Conservation (phyloP, 441 rosid species). For the Aleurites moluccanus region DNA sequence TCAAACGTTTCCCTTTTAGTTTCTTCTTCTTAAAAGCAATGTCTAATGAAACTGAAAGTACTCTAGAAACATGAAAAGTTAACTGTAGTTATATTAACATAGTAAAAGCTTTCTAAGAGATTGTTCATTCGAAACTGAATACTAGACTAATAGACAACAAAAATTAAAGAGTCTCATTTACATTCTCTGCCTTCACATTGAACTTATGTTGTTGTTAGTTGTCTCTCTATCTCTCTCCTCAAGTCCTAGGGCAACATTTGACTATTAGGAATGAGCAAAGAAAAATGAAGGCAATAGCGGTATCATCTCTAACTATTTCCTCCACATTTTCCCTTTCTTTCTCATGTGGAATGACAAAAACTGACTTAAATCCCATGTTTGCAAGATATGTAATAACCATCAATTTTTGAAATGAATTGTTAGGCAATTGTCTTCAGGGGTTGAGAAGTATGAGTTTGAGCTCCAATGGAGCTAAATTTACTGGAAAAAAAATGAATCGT, state of each 20-base stretch:
- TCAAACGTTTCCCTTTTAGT: not conserved
- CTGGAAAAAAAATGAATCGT: too few relatives aligned
- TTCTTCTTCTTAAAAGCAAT: not conserved
- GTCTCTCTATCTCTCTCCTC: not conserved
- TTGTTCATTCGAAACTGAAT: too few relatives aligned
- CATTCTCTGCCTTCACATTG: not conserved
- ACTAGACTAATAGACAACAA: too few relatives aligned
- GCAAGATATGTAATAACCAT: conserved; percentile 9
- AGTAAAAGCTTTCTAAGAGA: too few relatives aligned
- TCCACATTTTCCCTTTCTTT: conserved; percentile 83
- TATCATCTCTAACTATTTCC: conserved; percentile 69
- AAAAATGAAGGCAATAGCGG: conserved; percentile 55
- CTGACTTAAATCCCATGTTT: conserved; percentile 63
- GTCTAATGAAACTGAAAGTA: not conserved
- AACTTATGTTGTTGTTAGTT: not conserved
- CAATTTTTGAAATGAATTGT: not conserved
- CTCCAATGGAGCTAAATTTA: too few relatives aligned
- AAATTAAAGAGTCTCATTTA: too few relatives aligned
- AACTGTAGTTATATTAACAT: not conserved
- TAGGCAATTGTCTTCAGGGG: not conserved
- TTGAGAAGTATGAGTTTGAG: too few relatives aligned
- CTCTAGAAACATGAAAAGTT: not conserved
- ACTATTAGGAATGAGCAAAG: not conserved
- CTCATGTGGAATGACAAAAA: conserved; percentile 90
- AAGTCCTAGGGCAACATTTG: not conserved